Conservation (phyloP, 176 grass and related monocot species). For the Carex cristatella region DNA sequence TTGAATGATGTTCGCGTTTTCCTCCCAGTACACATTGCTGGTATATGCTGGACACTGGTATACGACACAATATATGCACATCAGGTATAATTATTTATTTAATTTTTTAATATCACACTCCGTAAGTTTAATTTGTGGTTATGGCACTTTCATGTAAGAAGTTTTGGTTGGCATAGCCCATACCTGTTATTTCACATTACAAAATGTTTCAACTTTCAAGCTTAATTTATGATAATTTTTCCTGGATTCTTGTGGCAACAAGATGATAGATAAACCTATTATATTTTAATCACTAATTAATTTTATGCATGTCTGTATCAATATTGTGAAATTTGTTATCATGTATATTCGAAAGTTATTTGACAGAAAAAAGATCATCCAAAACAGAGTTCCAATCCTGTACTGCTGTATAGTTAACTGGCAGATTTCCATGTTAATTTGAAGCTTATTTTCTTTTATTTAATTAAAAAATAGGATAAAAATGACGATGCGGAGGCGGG, state of each 20-base stretch:
- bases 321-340: not conserved
- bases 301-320: not conserved
- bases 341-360: not conserved
- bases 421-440: not conserved
- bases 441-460: not conserved
- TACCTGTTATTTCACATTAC: not conserved
- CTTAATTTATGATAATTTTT: not conserved
- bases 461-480: slow-evolving; percentile 29
- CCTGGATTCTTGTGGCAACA: not conserved
- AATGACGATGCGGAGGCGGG: slow-evolving; percentile 34
- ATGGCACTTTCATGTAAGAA: not conserved
- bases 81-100: slow-evolving; percentile 24
- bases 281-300: not conserved
- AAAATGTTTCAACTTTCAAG: not conserved
- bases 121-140: not conserved
- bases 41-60: too few species aligned
- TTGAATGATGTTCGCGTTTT: slow-evolving; percentile 30
- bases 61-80: slow-evolving; percentile 32
- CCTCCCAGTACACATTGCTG: not conserved
- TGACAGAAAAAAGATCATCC: not conserved
- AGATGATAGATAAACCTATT: not conserved
- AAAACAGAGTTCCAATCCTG: not conserved
- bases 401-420: not conserved
- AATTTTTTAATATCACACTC: not conserved
- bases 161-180: not conserved